Conservation (phyloP, 768 basidiomycete genomes). For the Mycena olivaceomarginata region DNA sequence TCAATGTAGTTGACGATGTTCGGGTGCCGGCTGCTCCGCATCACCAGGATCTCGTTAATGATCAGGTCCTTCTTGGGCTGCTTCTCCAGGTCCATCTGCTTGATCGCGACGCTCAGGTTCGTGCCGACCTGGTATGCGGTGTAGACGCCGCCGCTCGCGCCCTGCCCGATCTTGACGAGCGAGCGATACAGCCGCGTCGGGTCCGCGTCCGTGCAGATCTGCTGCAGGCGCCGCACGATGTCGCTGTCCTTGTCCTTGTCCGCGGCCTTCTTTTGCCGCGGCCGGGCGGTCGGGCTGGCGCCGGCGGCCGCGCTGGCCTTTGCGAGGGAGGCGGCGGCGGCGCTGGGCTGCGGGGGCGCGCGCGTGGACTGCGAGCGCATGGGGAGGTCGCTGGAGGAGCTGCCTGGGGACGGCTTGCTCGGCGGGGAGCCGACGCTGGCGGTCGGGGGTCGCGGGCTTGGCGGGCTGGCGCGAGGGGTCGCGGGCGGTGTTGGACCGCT, state of each 20-base stretch:
- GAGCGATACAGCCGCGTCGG: conserved; percentile 95
- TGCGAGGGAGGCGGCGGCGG: conserved; percentile 79
- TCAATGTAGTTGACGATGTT: conserved; percentile 99
- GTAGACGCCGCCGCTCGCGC: conserved; percentile 98
- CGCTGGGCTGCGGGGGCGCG: conserved; percentile 64
- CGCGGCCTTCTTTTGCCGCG: conserved; percentile 90
- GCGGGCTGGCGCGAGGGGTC: conserved; percentile 56
- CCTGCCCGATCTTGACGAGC: conserved; percentile 98
- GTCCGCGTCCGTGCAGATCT: conserved; percentile 98
- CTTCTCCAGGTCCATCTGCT: conserved; percentile 99
- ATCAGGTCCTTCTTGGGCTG: conserved; percentile 99
- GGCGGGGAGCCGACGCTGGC: conserved; percentile 45
- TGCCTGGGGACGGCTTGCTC: conserved; percentile 73
- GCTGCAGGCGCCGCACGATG: conserved; percentile 92
- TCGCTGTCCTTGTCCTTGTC: conserved; percentile 91
- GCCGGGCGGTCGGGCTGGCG: conserved; percentile 84
- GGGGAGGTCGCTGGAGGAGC: conserved; percentile 76
- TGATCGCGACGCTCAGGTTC: conserved; percentile 96
- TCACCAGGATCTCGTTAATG: conserved; percentile 99
- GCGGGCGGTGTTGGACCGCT: conserved; percentile 82
- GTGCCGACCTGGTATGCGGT: conserved; percentile 98
- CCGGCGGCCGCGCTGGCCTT: conserved; percentile 62
- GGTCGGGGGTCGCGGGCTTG: conserved; percentile 52
- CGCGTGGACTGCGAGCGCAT: conserved; percentile 52
- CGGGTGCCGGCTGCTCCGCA: conserved; percentile 97